Conservation (phyloP, 805 yeast species). For the Yarrowia sp. region DNA sequence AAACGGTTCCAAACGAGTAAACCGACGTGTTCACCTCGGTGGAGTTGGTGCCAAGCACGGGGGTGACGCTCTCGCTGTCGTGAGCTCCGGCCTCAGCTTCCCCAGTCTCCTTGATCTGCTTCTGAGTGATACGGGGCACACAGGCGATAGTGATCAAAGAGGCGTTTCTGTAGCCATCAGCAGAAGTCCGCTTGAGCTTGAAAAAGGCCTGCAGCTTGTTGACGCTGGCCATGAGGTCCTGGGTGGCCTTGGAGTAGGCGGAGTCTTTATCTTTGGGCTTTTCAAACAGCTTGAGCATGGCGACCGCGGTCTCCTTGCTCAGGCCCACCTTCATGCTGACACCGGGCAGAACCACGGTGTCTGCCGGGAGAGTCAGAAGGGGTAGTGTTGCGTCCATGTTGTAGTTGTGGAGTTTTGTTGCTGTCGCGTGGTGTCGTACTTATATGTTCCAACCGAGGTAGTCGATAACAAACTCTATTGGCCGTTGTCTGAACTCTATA, state of each 20-base stretch:
- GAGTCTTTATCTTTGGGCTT: constrained; percentile 21
- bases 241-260: constrained; percentile 19
- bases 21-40: constrained; percentile 14
- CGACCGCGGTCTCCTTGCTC: constrained; percentile 12
- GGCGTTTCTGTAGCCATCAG: constrained; percentile 27
- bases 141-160: constrained; percentile 26
- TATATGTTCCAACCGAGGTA: constrained; percentile 21
- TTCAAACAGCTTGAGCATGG: constrained; percentile 23
- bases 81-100: not conserved
- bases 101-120: constrained; percentile 15
- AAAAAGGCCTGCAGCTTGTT: constrained; percentile 1
- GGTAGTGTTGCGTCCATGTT: constrained; percentile 24
- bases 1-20: constrained; percentile 30
- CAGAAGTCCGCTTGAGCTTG: constrained; percentile 20
- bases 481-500: not conserved
- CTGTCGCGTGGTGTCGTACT: constrained; percentile 16
- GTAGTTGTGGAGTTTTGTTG: not conserved
- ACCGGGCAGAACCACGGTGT: constrained; percentile 26
- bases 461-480: constrained; percentile 14
- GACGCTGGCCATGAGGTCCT: constrained; percentile 15
- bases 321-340: constrained; percentile 26
- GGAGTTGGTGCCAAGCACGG: constrained; percentile 21
- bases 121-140: constrained; percentile 17
- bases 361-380: constrained; percentile 27
- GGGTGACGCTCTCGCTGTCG: not conserved